phyloP scores from a whole-genome alignment of 2,329 filamentous ascomycete species.

The Mycosphaerella sp. region DNA sequence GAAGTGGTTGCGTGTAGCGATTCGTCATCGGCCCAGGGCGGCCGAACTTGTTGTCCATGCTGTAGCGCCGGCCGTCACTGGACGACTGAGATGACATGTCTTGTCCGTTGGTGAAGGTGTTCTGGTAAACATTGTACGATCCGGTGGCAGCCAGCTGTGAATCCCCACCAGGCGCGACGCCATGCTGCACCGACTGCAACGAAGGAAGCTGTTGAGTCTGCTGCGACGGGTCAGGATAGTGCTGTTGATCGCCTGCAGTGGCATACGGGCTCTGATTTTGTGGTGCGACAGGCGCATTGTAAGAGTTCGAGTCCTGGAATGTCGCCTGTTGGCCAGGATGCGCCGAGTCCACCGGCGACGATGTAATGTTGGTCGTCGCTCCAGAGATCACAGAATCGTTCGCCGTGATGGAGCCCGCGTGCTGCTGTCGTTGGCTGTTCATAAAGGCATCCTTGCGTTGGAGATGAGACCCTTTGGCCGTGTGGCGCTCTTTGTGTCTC shows the following conservation, averaged over 20 bases:
- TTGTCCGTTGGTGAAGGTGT: constrained; percentile 9
- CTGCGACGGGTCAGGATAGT: constrained; percentile 7
- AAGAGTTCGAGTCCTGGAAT: constrained; percentile 7
- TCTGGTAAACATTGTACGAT: constrained; percentile 14
- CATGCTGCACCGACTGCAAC: constrained; percentile 9
- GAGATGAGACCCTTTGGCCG: constrained; percentile 63
- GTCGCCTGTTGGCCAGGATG: constrained; percentile 13
- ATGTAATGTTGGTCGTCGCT: constrained; percentile 15
- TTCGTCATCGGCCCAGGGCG: constrained; percentile 14
- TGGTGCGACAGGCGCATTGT: constrained; percentile 12
- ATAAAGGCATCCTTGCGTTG: constrained; percentile 66
- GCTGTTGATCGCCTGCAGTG: constrained; percentile 11
- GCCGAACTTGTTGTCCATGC: constrained; percentile 20
- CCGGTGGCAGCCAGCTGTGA: constrained; percentile 7
- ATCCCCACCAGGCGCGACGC: constrained; percentile 1
- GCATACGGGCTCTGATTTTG: constrained; percentile 11
- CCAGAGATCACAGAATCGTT: constrained; percentile 16
- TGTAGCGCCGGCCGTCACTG: constrained; percentile 19
- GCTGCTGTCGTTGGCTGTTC: constrained; percentile 35
- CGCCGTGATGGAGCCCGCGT: constrained; percentile 7
- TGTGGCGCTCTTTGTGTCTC: constrained; percentile 48
- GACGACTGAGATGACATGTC: constrained; percentile 15
- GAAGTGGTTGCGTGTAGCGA: constrained; percentile 14
- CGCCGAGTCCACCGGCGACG: constrained; percentile 22
- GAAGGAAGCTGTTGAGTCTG: constrained; percentile 10